Percentiles rank a stretch among this genome's conserved stretches.
Evolutionary conservation across 1,284 basidiomycete genomes (phyloP).

Genomic region (Ceratobasidium sp.): DNA sequence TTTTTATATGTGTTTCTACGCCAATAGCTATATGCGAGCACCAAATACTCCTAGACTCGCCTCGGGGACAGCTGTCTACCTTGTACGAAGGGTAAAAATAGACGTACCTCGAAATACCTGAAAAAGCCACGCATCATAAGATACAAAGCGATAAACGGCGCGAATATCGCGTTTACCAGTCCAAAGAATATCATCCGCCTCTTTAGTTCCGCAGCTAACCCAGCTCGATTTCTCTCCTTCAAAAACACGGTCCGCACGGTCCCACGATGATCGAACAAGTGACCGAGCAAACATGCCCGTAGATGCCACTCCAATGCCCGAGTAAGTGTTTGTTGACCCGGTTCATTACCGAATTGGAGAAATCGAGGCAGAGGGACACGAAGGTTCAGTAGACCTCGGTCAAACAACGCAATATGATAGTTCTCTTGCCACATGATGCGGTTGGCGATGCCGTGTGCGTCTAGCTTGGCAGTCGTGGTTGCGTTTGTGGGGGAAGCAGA

Average conservation of each 20-base stretch:
- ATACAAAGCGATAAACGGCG: slow-evolving; percentile 97
- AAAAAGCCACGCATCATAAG: slow-evolving; percentile 98
- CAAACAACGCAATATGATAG: slow-evolving; percentile 97
- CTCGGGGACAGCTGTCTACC: not conserved
- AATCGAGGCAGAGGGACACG: slow-evolving; percentile 79
- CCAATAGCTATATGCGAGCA: no score
- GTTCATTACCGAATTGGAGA: slow-evolving; percentile 43
- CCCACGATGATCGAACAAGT: slow-evolving; percentile 90
- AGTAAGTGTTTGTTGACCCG: slow-evolving; percentile 79
- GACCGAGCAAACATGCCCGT: slow-evolving; percentile 93
- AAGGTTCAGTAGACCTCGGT: slow-evolving; percentile 94
- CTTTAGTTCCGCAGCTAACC: slow-evolving; percentile 89
- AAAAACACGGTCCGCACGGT: slow-evolving; percentile 92
- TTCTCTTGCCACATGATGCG: slow-evolving; percentile 98
- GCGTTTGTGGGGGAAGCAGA: slow-evolving; percentile 56
- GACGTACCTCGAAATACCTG: slow-evolving; percentile 93
- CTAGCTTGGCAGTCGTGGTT: slow-evolving; percentile 79
- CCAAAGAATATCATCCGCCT: slow-evolving; percentile 97
- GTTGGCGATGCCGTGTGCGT: slow-evolving; percentile 97
- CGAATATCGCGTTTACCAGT: slow-evolving; percentile 92
- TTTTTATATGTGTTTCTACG: no score
- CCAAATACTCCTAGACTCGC: slow-evolving; percentile 82
- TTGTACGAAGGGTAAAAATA: not conserved
- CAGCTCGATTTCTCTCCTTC: slow-evolving; percentile 82
- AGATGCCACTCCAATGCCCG: slow-evolving; percentile 97